phyloP scores from a whole-genome alignment of 1,284 basidiomycete species.

The Pyrrhoderma lamaoense region DNA sequence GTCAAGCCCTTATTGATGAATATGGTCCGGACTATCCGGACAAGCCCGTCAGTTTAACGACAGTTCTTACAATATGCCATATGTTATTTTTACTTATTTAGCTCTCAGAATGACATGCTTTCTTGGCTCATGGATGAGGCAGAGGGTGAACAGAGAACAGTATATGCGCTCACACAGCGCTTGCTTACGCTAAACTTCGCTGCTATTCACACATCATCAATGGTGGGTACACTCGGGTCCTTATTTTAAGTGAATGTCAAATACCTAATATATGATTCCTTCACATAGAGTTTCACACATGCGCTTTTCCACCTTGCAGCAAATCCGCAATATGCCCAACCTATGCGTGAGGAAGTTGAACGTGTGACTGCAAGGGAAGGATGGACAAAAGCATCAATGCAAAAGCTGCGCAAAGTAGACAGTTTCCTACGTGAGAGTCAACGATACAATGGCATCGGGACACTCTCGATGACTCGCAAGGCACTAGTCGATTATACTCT shows the following conservation, averaged over 20 bases:
- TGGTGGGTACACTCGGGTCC: slow-evolving; percentile 19
- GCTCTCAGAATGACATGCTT: slow-evolving; percentile 34
- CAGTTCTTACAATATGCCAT: too few relatives aligned
- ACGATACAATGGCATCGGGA: slow-evolving; percentile 26
- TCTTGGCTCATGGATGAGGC: slow-evolving; percentile 39
- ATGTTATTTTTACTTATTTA: too few relatives aligned
- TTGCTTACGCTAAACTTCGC: background rate
- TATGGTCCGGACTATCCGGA: slow-evolving; percentile 31
- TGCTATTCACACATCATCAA: slow-evolving; percentile 27
- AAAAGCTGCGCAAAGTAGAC: slow-evolving; percentile 40
- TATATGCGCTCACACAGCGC: slow-evolving; percentile 27
- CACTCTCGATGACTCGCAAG: slow-evolving; percentile 26
- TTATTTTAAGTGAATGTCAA: slow-evolving; percentile 19
- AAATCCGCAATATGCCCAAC: slow-evolving; percentile 33
- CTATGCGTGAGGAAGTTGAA: slow-evolving; percentile 40
- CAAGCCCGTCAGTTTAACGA: slow-evolving; percentile 32
- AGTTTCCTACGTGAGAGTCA: slow-evolving; percentile 44
- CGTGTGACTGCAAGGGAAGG: slow-evolving; percentile 31
- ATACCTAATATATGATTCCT: slow-evolving; percentile 19
- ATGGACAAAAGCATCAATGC: slow-evolving; percentile 37
- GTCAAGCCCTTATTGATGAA: slow-evolving; percentile 26
- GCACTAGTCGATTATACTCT: slow-evolving; percentile 33
- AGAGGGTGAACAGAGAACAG: slow-evolving; percentile 26
- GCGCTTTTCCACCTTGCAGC: slow-evolving; percentile 37
- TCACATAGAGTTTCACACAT: slow-evolving; percentile 30